Evolutionary conservation across 176 grass and related monocot genomes (phyloP).

Genomic region (Puccinellia tenuiflora): DNA sequence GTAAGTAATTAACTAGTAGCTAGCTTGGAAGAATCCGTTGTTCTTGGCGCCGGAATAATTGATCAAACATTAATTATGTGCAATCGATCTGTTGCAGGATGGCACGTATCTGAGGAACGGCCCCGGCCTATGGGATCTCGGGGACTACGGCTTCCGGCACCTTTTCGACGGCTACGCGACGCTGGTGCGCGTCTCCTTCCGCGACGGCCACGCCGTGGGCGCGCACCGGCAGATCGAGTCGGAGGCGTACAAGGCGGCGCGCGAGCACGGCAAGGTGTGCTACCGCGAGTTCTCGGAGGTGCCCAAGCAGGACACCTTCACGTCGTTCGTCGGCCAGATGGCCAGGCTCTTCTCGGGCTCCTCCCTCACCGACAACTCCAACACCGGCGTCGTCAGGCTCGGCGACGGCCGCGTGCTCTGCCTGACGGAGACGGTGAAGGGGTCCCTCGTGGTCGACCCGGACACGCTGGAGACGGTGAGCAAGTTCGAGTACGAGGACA

Average conservation of each 20-base stretch:
- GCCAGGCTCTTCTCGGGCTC: slow-evolving; percentile 72
- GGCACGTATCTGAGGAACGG: slow-evolving; percentile 97
- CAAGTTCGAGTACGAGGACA: slow-evolving; percentile 79
- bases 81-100: slow-evolving; percentile 47
- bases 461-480: slow-evolving; percentile 88
- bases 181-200: slow-evolving; percentile 81
- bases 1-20: background rate
- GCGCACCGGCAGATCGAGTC: slow-evolving; percentile 93
- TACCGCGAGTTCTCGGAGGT: slow-evolving; percentile 96
- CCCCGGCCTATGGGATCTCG: slow-evolving; percentile 85
- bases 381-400: slow-evolving; percentile 87
- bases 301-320: slow-evolving; percentile 51
- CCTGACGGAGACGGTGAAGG: slow-evolving; percentile 94
- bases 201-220: slow-evolving; percentile 44
- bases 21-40: background rate
- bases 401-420: slow-evolving; percentile 94
- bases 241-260: slow-evolving; percentile 88
- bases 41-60: background rate
- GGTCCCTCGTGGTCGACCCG: slow-evolving; percentile 79
- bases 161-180: slow-evolving; percentile 98
- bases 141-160: slow-evolving; percentile 86
- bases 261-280: slow-evolving; percentile 59
- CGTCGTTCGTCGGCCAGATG: slow-evolving; percentile 57
- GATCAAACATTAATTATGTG: background rate
- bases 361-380: slow-evolving; percentile 98